Evolutionary conservation across 2,329 filamentous ascomycete genomes (phyloP).

Genomic region (Fusarium sp.): DNA sequence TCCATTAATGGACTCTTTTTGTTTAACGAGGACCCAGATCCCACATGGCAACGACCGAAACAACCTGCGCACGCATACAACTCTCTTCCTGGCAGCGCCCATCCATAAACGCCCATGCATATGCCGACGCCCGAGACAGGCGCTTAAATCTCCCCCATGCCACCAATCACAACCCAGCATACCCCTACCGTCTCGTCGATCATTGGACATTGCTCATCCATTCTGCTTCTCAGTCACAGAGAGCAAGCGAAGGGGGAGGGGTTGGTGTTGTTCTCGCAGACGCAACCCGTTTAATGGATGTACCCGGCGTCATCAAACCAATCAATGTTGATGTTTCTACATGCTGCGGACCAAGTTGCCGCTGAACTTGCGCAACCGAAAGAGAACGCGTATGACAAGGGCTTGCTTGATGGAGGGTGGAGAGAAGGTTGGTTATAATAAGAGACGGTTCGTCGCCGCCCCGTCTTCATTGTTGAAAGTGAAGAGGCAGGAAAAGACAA

Average conservation of each 20-base stretch:
- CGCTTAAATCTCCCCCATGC: constrained; percentile 29
- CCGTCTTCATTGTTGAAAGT: constrained; percentile 13
- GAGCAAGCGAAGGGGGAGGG: constrained; percentile 13
- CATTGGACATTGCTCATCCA: constrained; percentile 30
- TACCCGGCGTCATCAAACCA: not conserved
- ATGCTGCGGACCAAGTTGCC: constrained; percentile 14
- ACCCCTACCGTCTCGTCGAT: constrained; percentile 8
- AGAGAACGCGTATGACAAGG: constrained; percentile 18
- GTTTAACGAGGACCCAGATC: constrained; percentile 4
- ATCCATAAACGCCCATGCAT: constrained; percentile 34
- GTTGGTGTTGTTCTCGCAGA: constrained; percentile 34
- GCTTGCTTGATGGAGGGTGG: not conserved
- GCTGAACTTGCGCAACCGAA: constrained; percentile 10
- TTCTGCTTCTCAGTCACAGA: constrained; percentile 32
- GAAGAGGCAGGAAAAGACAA: constrained; percentile 34
- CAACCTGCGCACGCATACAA: not conserved
- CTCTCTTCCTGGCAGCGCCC: constrained; percentile 17
- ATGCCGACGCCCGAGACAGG: constrained; percentile 35
- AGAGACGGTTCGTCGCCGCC: constrained; percentile 31
- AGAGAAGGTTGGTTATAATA: constrained; percentile 44
- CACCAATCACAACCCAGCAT: constrained; percentile 31
- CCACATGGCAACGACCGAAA: constrained; percentile 25
- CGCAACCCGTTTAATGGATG: constrained; percentile 1
- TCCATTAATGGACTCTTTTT: not conserved
- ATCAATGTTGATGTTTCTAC: not conserved